Conservation (phyloP, 2,329 filamentous ascomycete genomes). For the Hypoxylon sp. region DNA sequence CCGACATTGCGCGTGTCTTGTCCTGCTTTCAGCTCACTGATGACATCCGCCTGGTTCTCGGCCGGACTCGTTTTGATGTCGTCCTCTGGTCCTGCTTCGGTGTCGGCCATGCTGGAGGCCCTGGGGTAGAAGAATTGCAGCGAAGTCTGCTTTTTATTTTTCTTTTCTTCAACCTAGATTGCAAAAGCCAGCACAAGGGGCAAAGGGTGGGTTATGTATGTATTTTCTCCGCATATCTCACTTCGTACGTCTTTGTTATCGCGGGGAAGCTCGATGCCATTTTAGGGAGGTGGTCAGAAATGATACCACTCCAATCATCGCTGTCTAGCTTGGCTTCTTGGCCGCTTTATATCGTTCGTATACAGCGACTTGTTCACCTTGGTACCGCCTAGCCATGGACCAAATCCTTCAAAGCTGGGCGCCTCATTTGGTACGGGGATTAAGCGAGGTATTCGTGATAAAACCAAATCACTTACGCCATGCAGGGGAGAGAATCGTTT, state of each 20-base stretch:
- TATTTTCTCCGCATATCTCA: conserved; percentile 20
- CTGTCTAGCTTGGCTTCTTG: too few relatives aligned
- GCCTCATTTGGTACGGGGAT: neutral
- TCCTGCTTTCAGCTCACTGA: conserved; percentile 35
- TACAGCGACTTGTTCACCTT: conserved; percentile 6
- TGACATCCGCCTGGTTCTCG: conserved; percentile 31
- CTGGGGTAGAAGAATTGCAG: neutral
- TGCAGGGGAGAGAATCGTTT: too few relatives aligned
- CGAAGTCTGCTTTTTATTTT: neutral
- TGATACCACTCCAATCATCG: conserved; percentile 7
- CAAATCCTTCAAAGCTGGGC: conserved; percentile 19
- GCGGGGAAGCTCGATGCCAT: conserved; percentile 28
- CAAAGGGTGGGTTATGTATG: neutral
- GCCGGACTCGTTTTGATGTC: conserved; percentile 20
- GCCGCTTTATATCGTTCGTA: too few relatives aligned
- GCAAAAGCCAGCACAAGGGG: neutral
- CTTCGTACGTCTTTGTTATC: conserved; percentile 7
- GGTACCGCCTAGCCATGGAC: conserved; percentile 7
- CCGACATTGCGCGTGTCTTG: conserved; percentile 46
- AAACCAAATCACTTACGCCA: too few relatives aligned
- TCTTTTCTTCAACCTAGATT: neutral
- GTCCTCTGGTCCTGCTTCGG: conserved; percentile 30
- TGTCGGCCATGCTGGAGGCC: conserved; percentile 36
- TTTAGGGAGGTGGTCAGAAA: conserved; percentile 24
- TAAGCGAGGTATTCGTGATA: neutral